Evolutionary conservation across 2,329 filamentous ascomycete genomes (phyloP), one percentile per base, ranked within the genome.

Genomic region (Ceratocystis huliohia): DNA sequence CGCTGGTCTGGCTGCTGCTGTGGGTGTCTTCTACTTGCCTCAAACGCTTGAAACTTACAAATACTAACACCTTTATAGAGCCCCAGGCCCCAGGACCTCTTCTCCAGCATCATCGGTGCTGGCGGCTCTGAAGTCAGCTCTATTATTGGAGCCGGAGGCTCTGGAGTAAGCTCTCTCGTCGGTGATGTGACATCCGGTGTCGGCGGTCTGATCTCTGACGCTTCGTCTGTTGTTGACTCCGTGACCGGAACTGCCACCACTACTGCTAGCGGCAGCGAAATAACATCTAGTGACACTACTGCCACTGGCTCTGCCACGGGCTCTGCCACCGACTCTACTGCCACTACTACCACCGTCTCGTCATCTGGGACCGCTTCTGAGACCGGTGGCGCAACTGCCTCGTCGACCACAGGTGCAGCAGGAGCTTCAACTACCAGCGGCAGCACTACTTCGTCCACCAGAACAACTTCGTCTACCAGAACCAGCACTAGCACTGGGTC

Each of bases 1-100:
- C 68, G 68, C 75, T 65, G 71, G 73, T 69, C 70, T 76, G 57
- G 72, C 72, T 63, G 72, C 74, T 66, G 68, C 74, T 70, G 74
- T 75, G 70, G 44, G 69, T 70, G 22, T 25, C 37, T 22, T 62
- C 57, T 61, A n/a, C 28, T 7, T 33, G 37, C 48, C 33, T 50
- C 28, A 33, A 41, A 1, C 2, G 46, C 25, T 30, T 20, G 41
- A 50, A n/a, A 15, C 28, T 17, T 15, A 30, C 37, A 10, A 2
- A 15, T 7, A 45, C 48, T 57, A 63, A 67, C 30, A 57, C 13
- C 13, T 5, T 13, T 28, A n/a, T 8, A 59, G 46, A 45, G 44
- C 50, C 63, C 63, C 28, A 64, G 66, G 61, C 61, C 44, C 48
- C 37, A 68, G 13, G 53, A 66, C 5, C 1, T 66, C 28, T 8